A percentile compares a stretch with the other conserved stretches of the same genome.
Evolutionary conservation across 768 basidiomycete species (phyloP).

Genomic region (Saitozyma podzolica): DNA sequence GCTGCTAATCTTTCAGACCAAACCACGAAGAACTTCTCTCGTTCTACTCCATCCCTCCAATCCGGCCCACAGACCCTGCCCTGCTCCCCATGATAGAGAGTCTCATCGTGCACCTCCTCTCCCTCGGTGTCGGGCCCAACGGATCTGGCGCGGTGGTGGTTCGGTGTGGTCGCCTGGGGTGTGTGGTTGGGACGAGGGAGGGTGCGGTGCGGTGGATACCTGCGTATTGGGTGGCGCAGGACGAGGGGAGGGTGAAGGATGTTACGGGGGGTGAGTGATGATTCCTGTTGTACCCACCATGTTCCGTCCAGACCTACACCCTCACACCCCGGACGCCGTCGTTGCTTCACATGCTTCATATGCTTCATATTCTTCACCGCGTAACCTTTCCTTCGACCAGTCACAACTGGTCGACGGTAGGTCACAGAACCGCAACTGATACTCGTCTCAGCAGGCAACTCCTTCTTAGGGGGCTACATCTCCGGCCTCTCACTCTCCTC

Average conservation of each 20-base stretch:
- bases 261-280: too few species aligned
- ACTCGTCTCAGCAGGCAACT: constrained; percentile 34
- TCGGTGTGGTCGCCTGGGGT: too few species aligned
- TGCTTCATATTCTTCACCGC: constrained; percentile 16
- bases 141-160: constrained; percentile 29
- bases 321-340: constrained; percentile 20
- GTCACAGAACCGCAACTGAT: background rate
- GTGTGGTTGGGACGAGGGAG: too few species aligned
- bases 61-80: constrained; percentile 12
- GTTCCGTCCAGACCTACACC: constrained; percentile 38
- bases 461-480: constrained; percentile 41
- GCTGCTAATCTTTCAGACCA: constrained; percentile 24
- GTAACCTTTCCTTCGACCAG: constrained; percentile 27
- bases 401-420: constrained; percentile 25
- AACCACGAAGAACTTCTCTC: constrained; percentile 45
- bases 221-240: too few species aligned
- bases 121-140: constrained; percentile 30
- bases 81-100: constrained; percentile 21
- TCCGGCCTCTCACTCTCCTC: constrained; percentile 27
- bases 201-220: too few species aligned
- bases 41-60: constrained; percentile 18
- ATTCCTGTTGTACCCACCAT: constrained; percentile 33
- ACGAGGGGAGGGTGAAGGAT: too few species aligned
- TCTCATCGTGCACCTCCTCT: constrained; percentile 25
- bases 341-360: constrained; percentile 38